A percentile compares a stretch with the other conserved stretches of the same genome.
These are phyloP conservation scores for Dipteronia dyeriana DNA, from an alignment of 345 rosid genomes.

Conservation along the genomic window DNA sequence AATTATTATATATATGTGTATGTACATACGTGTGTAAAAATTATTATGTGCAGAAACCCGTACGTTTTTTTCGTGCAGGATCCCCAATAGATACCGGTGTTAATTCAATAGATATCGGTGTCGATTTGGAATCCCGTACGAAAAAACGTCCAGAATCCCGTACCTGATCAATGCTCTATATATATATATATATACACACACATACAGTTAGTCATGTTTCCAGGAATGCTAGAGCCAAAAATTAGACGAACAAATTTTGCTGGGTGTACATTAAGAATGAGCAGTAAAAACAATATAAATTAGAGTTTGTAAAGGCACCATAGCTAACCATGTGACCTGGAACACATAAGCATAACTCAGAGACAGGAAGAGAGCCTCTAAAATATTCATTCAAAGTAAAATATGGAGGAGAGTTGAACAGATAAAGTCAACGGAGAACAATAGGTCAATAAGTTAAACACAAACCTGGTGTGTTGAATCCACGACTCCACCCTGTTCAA, in stretches of 20 bases:
- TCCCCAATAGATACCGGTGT: too few species aligned
- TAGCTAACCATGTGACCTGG: background rate
- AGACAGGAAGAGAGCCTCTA: background rate
- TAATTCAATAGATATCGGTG: too few species aligned
- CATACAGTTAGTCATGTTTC: too few species aligned
- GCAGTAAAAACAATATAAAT: background rate
- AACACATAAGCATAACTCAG: background rate
- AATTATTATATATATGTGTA: background rate
- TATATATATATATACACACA: too few species aligned
- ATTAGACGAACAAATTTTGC: background rate
- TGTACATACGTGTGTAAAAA: too few species aligned
- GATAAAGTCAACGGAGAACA: background rate
- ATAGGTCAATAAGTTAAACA: constrained; percentile 5
- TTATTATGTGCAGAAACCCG: too few species aligned
- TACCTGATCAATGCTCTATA: too few species aligned
- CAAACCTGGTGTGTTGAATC: constrained; percentile 93
- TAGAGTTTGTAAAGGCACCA: background rate
- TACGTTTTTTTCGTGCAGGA: too few species aligned
- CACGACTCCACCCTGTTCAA: constrained; percentile 93
- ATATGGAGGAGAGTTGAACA: background rate
- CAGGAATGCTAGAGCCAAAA: background rate
- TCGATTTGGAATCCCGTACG: too few species aligned
- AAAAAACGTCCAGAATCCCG: too few species aligned
- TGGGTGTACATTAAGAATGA: background rate
- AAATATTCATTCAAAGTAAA: background rate